Evolutionary conservation across 192 early-diverging fungal species (phyloP).

Genomic region (Anaeromyces robustus): DNA sequence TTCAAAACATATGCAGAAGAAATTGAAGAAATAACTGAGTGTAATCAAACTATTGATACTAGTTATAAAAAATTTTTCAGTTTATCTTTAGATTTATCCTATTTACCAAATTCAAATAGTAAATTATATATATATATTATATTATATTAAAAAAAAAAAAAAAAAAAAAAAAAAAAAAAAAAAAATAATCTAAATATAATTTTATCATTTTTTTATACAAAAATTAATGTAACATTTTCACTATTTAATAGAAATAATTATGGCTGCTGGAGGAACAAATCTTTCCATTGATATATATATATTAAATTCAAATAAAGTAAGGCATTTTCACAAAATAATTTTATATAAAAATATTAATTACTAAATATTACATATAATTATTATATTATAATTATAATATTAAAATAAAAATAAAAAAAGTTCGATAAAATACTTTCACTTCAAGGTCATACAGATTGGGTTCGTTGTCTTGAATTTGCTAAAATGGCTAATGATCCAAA

Average conservation of each 20-base stretch:
- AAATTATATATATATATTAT: background rate
- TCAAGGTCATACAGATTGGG: constrained; percentile 88
- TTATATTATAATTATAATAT: background rate
- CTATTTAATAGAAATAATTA: constrained; percentile 26
- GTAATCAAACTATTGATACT: constrained; percentile 51
- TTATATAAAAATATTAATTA: constrained; percentile 1
- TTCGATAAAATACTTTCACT: constrained; percentile 51
- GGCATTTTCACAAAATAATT: background rate
- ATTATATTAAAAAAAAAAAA: too few relatives aligned
- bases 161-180: too few relatives aligned
- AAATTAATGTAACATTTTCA: too few relatives aligned
- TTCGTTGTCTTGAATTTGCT: constrained; percentile 60
- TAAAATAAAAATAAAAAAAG: constrained; percentile 2
- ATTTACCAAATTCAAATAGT: constrained; percentile 44
- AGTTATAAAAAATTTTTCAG: constrained; percentile 51
- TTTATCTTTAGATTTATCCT: constrained; percentile 37
- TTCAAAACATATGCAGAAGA: background rate
- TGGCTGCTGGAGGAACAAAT: constrained; percentile 77
- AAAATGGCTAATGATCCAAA: constrained; percentile 11
- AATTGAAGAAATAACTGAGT: constrained; percentile 16
- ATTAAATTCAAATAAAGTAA: constrained; percentile 15
- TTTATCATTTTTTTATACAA: too few relatives aligned
- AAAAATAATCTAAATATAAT: background rate
- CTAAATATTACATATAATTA: too few relatives aligned
- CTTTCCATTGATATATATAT: constrained; percentile 54